phyloP scores from a whole-genome alignment of 306 rosid species.

The Pachyrhizus erosus region DNA sequence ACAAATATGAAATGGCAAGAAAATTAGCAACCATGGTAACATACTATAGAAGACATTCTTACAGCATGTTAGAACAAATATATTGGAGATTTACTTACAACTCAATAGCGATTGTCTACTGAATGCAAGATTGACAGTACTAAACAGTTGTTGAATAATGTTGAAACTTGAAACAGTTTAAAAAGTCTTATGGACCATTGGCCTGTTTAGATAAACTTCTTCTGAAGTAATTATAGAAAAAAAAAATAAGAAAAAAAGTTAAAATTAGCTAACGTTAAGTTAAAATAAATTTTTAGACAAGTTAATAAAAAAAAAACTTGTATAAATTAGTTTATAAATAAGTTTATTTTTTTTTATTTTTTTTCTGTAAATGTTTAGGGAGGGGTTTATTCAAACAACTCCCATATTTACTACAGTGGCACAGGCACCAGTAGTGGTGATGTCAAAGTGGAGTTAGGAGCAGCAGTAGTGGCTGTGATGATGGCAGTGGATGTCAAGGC shows the following conservation, averaged over 20 bases:
- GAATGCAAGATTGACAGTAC: background rate
- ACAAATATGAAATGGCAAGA: constrained; percentile 12
- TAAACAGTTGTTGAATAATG: constrained; percentile 14
- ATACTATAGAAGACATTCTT: background rate
- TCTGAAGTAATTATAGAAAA: too few species aligned
- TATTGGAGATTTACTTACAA: background rate
- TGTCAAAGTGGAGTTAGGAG: background rate
- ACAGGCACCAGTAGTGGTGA: background rate
- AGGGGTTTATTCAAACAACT: too few species aligned
- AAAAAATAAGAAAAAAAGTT: too few species aligned
- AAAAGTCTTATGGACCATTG: background rate
- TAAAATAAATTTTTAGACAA: too few species aligned
- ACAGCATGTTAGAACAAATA: constrained; percentile 4
- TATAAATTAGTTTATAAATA: too few species aligned
- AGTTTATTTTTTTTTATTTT: too few species aligned
- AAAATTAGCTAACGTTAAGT: too few species aligned
- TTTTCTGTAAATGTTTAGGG: too few species aligned
- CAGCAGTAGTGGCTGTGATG: background rate
- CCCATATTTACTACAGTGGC: background rate
- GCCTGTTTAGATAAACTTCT: too few species aligned
- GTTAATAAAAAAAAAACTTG: too few species aligned
- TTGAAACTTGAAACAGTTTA: constrained; percentile 22
- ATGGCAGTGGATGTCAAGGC: too few species aligned
- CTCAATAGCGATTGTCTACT: background rate
- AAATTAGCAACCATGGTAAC: background rate